Evolutionary conservation across 306 rosid genomes (phyloP).

Genomic region (Luffa aegyptiaca): DNA sequence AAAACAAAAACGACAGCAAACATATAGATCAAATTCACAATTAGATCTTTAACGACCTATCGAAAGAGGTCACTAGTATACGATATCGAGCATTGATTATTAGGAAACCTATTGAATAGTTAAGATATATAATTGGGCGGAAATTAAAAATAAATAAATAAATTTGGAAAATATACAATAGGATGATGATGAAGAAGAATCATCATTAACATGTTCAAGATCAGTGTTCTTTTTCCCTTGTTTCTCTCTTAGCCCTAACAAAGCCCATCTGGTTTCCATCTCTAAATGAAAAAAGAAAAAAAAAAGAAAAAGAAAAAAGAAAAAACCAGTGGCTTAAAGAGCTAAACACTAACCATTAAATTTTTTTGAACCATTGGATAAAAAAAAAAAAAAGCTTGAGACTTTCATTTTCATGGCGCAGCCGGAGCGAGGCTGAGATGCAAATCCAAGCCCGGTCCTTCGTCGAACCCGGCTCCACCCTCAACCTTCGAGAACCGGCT

Average conservation of each 20-base stretch:
- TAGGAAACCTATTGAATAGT: background rate
- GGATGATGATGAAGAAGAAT: background rate
- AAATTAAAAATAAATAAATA: constrained; percentile 7
- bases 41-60: too few relatives aligned
- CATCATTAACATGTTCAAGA: background rate
- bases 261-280: background rate
- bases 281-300: background rate
- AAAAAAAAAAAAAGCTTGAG: background rate
- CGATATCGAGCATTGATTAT: background rate
- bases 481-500: constrained; percentile 66
- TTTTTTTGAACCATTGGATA: background rate
- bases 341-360: background rate
- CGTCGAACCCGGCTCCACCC: constrained; percentile 64
- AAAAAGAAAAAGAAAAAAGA: background rate
- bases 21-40: background rate
- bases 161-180: constrained; percentile 2
- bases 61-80: background rate
- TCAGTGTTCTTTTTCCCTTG: background rate
- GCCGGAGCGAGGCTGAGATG: constrained; percentile 87
- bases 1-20: too few relatives aligned
- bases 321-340: background rate
- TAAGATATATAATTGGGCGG: background rate
- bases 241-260: background rate
- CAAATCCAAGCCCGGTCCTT: constrained; percentile 72
- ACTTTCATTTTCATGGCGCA: constrained; percentile 21